Conservation (phyloP, 441 rosid species). For the Mallotus repandus region DNA sequence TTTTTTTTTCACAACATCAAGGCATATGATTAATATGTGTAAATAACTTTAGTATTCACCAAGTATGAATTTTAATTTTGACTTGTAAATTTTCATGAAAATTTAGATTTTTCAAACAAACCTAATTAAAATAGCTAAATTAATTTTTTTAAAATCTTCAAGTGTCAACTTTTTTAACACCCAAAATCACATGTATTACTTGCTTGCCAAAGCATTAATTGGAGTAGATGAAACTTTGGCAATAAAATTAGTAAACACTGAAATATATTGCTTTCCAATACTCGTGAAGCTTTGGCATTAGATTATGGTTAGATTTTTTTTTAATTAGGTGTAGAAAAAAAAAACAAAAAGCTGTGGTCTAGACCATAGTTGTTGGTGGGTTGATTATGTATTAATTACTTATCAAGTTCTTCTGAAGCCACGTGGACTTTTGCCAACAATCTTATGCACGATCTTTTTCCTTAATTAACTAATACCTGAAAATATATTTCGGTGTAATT, state of each 20-base stretch:
- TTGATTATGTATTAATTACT: background rate
- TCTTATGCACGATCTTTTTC: too few species aligned
- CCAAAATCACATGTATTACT: background rate
- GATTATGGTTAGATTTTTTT: background rate
- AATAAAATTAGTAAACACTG: background rate
- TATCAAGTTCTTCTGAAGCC: background rate
- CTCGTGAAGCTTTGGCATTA: constrained; percentile 25
- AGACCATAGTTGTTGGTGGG: background rate
- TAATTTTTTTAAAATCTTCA: background rate
- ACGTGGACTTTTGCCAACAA: background rate
- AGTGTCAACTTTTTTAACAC: background rate
- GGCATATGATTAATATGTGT: too few species aligned
- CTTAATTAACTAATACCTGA: too few species aligned
- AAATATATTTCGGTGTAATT: background rate
- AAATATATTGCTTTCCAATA: constrained; percentile 5
- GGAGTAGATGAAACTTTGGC: constrained; percentile 2
- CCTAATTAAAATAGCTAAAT: too few species aligned
- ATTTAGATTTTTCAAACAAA: too few species aligned
- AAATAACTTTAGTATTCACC: too few species aligned
- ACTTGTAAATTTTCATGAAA: background rate
- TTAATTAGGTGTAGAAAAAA: constrained; percentile 6
- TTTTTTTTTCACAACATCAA: too few species aligned
- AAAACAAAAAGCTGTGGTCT: background rate
- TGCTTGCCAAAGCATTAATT: background rate
- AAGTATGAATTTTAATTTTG: too few species aligned